Conservation (phyloP, 2,329 filamentous ascomycete genomes). For the Tolypocladium ophioglossoides region DNA sequence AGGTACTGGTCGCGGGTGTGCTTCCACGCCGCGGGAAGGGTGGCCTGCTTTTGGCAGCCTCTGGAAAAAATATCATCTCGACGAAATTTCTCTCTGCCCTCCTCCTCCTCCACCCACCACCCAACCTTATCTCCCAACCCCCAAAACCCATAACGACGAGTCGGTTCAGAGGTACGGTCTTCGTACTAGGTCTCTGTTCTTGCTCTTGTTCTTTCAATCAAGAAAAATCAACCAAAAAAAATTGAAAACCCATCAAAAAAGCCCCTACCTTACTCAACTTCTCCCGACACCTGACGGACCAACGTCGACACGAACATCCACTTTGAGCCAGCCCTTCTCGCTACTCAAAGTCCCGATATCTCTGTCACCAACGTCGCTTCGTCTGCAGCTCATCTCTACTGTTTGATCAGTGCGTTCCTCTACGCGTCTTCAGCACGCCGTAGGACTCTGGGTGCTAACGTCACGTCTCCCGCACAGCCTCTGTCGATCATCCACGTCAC, state of each 20-base stretch:
- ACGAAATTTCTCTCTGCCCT: conserved; percentile 27
- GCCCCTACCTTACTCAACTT: conserved; percentile 35
- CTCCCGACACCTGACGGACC: conserved; percentile 18
- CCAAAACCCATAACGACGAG: conserved; percentile 32
- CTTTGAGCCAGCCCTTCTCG: conserved; percentile 3
- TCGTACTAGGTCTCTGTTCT: conserved; percentile 51
- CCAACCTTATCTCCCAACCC: conserved; percentile 37
- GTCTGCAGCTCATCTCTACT: background rate
- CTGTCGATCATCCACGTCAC: conserved; percentile 4
- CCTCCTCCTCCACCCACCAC: conserved; percentile 31
- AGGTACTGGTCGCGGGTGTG: background rate
- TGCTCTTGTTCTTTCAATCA: conserved; percentile 39
- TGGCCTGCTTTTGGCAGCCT: conserved; percentile 6
- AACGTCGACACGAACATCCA: conserved; percentile 4
- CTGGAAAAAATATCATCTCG: conserved; percentile 22
- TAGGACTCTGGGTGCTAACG: conserved; percentile 1
- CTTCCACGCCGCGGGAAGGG: conserved; percentile 1
- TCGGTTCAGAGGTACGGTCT: conserved; percentile 46
- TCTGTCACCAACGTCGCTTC: conserved; percentile 2
- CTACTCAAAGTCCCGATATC: conserved; percentile 12
- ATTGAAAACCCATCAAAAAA: conserved; percentile 45
- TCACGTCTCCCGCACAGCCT: background rate
- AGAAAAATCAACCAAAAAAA: conserved; percentile 51
- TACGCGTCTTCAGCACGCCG: background rate
- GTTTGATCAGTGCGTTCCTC: background rate